Evolutionary conservation across 2,329 filamentous ascomycete genomes (phyloP).

Genomic region (Dendrostoma leiphaemia): DNA sequence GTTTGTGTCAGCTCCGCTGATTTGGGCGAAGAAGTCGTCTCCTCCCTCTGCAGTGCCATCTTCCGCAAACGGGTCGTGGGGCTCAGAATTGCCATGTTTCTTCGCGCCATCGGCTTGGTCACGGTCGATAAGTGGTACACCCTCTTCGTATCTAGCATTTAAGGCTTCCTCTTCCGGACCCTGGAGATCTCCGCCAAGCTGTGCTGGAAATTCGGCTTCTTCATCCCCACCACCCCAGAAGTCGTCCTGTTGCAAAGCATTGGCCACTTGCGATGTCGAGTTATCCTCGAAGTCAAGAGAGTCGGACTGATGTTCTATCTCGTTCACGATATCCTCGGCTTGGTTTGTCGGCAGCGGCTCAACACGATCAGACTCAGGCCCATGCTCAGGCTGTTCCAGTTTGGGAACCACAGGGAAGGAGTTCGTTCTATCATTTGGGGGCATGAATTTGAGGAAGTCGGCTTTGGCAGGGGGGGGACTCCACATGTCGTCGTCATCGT

Average conservation of each 20-base stretch:
- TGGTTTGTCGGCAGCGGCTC: conserved; percentile 47
- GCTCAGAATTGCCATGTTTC: conserved; percentile 20
- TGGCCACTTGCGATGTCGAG: conserved; percentile 9
- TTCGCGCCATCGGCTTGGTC: conserved; percentile 25
- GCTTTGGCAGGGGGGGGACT: conserved; percentile 48
- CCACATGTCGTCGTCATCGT: conserved; percentile 58
- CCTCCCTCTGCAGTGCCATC: conserved; percentile 41
- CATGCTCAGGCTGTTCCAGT: conserved; percentile 27
- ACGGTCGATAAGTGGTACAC: conserved; percentile 59
- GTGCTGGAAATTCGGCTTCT: conserved; percentile 24
- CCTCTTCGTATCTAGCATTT: conserved; percentile 67
- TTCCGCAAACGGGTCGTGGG: conserved; percentile 36
- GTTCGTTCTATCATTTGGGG: conserved; percentile 56
- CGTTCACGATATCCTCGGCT: conserved; percentile 51
- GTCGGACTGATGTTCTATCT: conserved; percentile 48
- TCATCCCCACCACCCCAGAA: conserved; percentile 20
- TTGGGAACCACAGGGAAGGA: conserved; percentile 60
- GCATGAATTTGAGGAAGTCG: conserved; percentile 61
- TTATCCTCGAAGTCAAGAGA: conserved; percentile 38
- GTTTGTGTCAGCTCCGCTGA: conserved; percentile 33
- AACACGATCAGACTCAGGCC: conserved; percentile 29
- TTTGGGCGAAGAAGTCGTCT: conserved; percentile 62
- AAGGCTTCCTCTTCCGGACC: conserved; percentile 40
- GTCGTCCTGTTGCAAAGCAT: conserved; percentile 14
- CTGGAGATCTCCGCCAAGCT: conserved; percentile 43